A percentile compares a stretch with the other conserved stretches of the same genome.
Evolutionary conservation across 176 grass and related monocot species (phyloP).

Genomic region (Avena eriantha): DNA sequence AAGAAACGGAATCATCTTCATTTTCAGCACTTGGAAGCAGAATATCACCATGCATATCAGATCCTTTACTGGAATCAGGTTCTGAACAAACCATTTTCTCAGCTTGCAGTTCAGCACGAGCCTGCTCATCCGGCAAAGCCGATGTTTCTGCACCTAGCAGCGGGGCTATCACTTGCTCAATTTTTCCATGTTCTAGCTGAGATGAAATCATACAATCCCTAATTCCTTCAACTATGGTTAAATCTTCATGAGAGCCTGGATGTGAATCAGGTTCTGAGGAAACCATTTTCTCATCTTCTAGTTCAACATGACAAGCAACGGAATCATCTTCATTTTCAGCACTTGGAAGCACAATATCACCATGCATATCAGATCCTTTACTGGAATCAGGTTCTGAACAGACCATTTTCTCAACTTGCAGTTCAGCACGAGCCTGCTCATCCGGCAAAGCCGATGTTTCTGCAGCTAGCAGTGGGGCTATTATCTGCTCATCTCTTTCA

Average conservation of each 20-base stretch:
- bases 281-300: neutral
- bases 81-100: no score
- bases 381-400: neutral
- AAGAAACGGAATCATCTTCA: neutral
- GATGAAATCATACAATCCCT: no score
- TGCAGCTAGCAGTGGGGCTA: neutral
- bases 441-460: neutral
- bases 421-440: neutral
- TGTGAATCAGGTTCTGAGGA: constrained; percentile 29
- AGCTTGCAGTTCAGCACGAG: neutral
- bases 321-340: constrained; percentile 9
- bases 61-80: neutral
- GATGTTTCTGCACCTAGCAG: neutral
- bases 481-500: constrained; percentile 4
- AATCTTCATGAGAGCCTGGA: constrained; percentile 28
- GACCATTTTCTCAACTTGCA: neutral
- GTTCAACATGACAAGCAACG: neutral
- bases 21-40: constrained; percentile 19
- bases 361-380: neutral
- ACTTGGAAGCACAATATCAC: neutral
- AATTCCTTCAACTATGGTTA: neutral
- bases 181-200: no score
- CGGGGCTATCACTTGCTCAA: neutral
- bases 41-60: neutral
- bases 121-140: neutral